These are phyloP conservation scores for Arthrobotrys musiformis DNA, from an alignment of 2,329 filamentous ascomycete genomes.

Conservation along the genomic window DNA sequence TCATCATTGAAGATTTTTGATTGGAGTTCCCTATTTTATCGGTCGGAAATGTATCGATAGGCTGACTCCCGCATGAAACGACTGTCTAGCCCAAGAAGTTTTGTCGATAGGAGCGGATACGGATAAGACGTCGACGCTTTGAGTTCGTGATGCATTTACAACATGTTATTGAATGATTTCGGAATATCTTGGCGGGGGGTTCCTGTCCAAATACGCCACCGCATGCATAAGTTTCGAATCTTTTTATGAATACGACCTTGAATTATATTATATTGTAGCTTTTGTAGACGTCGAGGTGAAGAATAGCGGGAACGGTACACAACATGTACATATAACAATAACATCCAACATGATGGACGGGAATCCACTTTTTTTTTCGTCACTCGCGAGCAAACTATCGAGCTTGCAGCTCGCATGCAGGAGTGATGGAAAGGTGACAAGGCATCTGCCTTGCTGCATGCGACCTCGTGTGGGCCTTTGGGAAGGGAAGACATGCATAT, in stretches of 20 bases:
- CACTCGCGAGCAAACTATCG: slow-evolving; percentile 21
- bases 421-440: slow-evolving; percentile 39
- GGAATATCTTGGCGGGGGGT: slow-evolving; percentile 11
- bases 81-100: slow-evolving; percentile 48
- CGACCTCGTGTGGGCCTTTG: slow-evolving; percentile 42
- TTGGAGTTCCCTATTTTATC: neutral
- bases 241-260: slow-evolving; percentile 19
- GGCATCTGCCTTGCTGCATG: slow-evolving; percentile 41
- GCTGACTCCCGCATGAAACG: slow-evolving; percentile 34
- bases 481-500: slow-evolving; percentile 32
- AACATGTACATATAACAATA: slow-evolving; percentile 4
- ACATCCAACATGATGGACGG: neutral
- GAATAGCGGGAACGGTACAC: neutral
- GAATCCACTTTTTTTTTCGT: slow-evolving; percentile 24
- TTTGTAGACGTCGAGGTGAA: slow-evolving; percentile 29
- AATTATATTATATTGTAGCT: slow-evolving; percentile 11
- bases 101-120: slow-evolving; percentile 46
- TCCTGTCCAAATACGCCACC: slow-evolving; percentile 24
- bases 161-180: neutral
- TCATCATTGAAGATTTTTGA: slow-evolving; percentile 56
- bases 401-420: slow-evolving; percentile 39
- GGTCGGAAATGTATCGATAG: slow-evolving; percentile 43
- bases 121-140: slow-evolving; percentile 29
- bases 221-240: slow-evolving; percentile 22
- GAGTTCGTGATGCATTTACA: slow-evolving; percentile 12